These are phyloP conservation scores for Chrysanthemum seticuspe DNA, from an alignment of 129 eudicot species.

Conservation along the genomic window DNA sequence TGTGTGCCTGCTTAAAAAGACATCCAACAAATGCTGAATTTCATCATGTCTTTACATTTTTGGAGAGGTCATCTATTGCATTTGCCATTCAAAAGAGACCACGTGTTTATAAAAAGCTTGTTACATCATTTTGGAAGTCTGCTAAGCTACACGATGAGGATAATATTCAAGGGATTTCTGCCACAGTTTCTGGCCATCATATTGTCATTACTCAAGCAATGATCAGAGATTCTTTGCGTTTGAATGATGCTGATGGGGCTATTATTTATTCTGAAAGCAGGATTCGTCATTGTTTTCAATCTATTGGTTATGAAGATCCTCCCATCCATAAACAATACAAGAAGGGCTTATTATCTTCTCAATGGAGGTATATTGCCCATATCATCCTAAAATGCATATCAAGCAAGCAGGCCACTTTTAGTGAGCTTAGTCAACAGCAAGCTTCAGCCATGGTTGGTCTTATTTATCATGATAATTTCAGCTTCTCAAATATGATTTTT, in stretches of 20 bases:
- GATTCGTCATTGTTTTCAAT: background rate
- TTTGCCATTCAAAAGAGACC: background rate
- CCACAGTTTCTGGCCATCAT: background rate
- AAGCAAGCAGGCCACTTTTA: background rate
- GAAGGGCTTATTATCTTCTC: background rate
- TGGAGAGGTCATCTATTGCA: background rate
- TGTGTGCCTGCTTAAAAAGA: background rate
- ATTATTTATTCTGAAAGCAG: background rate
- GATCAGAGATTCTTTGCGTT: background rate
- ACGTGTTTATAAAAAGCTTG: background rate
- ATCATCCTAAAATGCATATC: background rate
- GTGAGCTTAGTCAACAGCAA: background rate
- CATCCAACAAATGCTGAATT: background rate
- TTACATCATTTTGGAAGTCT: background rate
- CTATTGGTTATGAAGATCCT: background rate
- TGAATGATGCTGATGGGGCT: background rate
- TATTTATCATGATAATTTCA: background rate
- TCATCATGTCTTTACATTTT: background rate
- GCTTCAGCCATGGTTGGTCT: background rate
- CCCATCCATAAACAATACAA: background rate
- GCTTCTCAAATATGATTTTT: background rate
- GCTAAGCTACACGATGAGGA: background rate
- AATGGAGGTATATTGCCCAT: background rate
- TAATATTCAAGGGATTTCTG: background rate
- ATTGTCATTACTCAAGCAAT: background rate